Evolutionary conservation across 129 eudicot genomes (phyloP).

Genomic region (Sambucus nigra): DNA sequence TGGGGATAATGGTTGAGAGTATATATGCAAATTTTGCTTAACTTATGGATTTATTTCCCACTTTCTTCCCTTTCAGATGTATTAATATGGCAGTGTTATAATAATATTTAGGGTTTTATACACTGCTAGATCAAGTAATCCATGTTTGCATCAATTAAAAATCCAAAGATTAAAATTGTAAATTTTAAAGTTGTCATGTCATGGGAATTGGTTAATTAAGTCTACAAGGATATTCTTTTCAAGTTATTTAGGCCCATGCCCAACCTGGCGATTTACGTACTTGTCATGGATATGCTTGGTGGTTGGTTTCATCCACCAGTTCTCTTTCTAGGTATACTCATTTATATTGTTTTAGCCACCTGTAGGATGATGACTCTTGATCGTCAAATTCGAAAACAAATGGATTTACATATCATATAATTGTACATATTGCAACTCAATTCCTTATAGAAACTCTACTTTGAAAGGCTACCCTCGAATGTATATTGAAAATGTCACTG

Average conservation of each 20-base stretch:
- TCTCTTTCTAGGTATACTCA: slow-evolving; percentile 72
- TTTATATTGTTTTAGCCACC: neutral
- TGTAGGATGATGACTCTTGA: neutral
- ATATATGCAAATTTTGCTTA: too few species aligned
- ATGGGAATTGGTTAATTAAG: slow-evolving; percentile 7
- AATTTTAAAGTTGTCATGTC: slow-evolving; percentile 2
- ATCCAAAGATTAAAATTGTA: neutral
- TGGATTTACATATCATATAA: neutral
- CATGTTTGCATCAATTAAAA: neutral
- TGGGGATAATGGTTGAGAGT: too few species aligned
- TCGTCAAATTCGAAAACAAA: neutral
- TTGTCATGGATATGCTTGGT: slow-evolving; percentile 97
- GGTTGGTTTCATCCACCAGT: slow-evolving; percentile 94
- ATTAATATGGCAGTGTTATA: too few species aligned
- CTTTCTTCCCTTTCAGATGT: neutral
- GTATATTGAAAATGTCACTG: slow-evolving; percentile 86
- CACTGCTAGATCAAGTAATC: neutral
- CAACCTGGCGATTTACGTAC: slow-evolving; percentile 86
- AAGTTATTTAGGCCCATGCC: slow-evolving; percentile 91
- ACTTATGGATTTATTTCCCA: neutral
- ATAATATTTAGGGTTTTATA: neutral
- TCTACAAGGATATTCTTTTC: slow-evolving; percentile 18
- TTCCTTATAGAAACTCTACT: slow-evolving; percentile 45
- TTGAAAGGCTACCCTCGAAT: slow-evolving; percentile 98
- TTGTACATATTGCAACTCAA: neutral